Evolutionary conservation across 2,329 filamentous ascomycete species (phyloP).

Genomic region (Alternaria rosae): DNA sequence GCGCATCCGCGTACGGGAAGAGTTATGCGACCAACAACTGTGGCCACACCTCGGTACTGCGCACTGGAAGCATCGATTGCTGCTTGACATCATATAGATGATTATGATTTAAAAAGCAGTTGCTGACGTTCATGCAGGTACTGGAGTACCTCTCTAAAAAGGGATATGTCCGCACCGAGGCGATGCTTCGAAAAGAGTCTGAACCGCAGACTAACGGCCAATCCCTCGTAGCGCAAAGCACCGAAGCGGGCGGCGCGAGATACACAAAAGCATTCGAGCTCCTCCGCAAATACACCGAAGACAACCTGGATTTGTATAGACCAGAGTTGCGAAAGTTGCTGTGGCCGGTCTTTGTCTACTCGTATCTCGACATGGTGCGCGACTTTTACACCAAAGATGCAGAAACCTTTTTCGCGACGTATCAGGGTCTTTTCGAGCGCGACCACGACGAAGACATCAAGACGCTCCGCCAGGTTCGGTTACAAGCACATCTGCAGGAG

Average conservation of each 20-base stretch:
- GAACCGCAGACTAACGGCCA: slow-evolving; percentile 83
- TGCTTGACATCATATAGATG: neutral
- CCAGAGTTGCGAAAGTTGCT: slow-evolving; percentile 87
- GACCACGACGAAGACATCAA: slow-evolving; percentile 83
- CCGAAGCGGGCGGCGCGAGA: slow-evolving; percentile 75
- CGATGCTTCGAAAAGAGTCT: slow-evolving; percentile 90
- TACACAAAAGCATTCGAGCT: slow-evolving; percentile 78
- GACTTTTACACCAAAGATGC: slow-evolving; percentile 76
- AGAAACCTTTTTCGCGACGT: slow-evolving; percentile 74
- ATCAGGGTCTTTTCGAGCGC: slow-evolving; percentile 74
- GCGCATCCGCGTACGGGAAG: neutral
- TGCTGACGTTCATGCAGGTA: slow-evolving; percentile 61
- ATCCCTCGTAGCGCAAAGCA: slow-evolving; percentile 70
- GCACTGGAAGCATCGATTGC: neutral
- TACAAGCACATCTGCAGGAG: slow-evolving; percentile 79
- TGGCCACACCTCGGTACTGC: neutral
- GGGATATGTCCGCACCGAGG: slow-evolving; percentile 90
- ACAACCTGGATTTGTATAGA: slow-evolving; percentile 90
- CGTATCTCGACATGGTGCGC: slow-evolving; percentile 79
- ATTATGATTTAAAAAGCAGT: neutral
- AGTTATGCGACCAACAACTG: neutral
- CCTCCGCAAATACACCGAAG: slow-evolving; percentile 84
- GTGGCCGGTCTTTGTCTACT: slow-evolving; percentile 96
- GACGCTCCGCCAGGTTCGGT: slow-evolving; percentile 73
- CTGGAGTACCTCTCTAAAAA: slow-evolving; percentile 97